Evolutionary conservation across 2,329 filamentous ascomycete genomes (phyloP).

Genomic region (Calonectria multiphialidica): DNA sequence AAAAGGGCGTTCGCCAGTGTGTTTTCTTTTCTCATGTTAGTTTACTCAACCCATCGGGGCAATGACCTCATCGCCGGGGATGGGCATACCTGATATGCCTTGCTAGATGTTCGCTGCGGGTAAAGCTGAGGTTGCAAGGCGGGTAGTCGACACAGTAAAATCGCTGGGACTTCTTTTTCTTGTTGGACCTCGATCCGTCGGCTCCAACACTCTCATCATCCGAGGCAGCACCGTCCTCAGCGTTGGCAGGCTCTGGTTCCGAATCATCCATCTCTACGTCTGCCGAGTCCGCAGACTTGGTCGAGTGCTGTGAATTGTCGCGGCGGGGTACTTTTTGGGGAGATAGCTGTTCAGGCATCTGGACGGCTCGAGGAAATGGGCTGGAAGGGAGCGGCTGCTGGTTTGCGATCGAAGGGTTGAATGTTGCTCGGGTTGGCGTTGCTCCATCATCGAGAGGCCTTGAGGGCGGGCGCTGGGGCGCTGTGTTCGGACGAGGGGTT

Average conservation of each 20-base stretch:
- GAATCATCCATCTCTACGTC: slow-evolving; percentile 85
- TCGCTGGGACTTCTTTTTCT: slow-evolving; percentile 96
- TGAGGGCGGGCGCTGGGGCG: slow-evolving; percentile 46
- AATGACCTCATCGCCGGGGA: background rate
- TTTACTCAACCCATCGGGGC: background rate
- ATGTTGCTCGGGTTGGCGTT: slow-evolving; percentile 74
- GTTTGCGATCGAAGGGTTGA: slow-evolving; percentile 55
- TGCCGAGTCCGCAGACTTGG: slow-evolving; percentile 70
- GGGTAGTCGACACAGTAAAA: slow-evolving; percentile 98
- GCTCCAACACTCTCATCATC: slow-evolving; percentile 75
- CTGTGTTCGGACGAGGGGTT: slow-evolving; percentile 52
- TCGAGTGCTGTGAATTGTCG: slow-evolving; percentile 71
- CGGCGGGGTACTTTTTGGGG: slow-evolving; percentile 53
- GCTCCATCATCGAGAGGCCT: slow-evolving; percentile 58
- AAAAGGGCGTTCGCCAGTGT: slow-evolving; percentile 96
- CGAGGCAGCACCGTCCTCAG: slow-evolving; percentile 67
- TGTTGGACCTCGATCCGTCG: slow-evolving; percentile 77
- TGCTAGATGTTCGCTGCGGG: slow-evolving; percentile 93
- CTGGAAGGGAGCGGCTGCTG: slow-evolving; percentile 68
- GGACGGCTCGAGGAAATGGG: slow-evolving; percentile 63
- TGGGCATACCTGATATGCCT: slow-evolving; percentile 84
- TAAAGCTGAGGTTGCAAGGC: slow-evolving; percentile 94
- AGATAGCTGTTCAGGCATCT: slow-evolving; percentile 56
- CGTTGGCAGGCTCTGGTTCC: slow-evolving; percentile 69
- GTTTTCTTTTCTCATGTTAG: slow-evolving; percentile 71